Evolutionary conservation across 2,329 filamentous ascomycete genomes (phyloP).

Genomic region (Hymenoscyphus repandus): DNA sequence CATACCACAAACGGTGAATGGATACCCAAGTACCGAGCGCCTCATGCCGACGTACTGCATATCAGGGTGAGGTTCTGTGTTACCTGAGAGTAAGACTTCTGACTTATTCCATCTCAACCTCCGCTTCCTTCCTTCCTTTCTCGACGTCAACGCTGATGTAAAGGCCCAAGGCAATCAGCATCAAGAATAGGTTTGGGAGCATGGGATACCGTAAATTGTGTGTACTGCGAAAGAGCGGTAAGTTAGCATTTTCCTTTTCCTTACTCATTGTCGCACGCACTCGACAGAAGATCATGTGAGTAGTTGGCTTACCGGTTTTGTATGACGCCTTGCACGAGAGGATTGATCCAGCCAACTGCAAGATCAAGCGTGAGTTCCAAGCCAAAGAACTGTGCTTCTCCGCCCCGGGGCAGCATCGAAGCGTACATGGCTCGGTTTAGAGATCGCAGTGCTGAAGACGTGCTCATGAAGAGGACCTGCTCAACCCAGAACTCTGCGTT

Average conservation of each 20-base stretch:
- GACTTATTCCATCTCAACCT: constrained; percentile 1
- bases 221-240: not conserved
- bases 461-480: constrained; percentile 1
- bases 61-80: too few relatives aligned
- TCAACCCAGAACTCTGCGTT: constrained; percentile 4
- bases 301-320: not conserved
- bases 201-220: constrained; percentile 4
- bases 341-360: constrained; percentile 5
- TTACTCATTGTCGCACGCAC: too few relatives aligned
- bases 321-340: constrained; percentile 4
- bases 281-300: too few relatives aligned
- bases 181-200: constrained; percentile 1
- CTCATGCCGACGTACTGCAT: too few relatives aligned
- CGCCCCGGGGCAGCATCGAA: constrained; percentile 3
- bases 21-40: too few relatives aligned
- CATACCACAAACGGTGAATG: too few relatives aligned
- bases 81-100: not conserved
- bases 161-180: not conserved
- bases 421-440: not conserved
- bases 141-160: constrained; percentile 1
- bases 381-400: constrained; percentile 5
- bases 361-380: constrained; percentile 6
- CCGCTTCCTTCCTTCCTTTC: constrained; percentile 2
- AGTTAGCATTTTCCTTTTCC: too few relatives aligned
- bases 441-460: not conserved